Base-by-base conservation (phyloP, 805 yeast species). In the Phaffomyces thermotolerans region DNA sequence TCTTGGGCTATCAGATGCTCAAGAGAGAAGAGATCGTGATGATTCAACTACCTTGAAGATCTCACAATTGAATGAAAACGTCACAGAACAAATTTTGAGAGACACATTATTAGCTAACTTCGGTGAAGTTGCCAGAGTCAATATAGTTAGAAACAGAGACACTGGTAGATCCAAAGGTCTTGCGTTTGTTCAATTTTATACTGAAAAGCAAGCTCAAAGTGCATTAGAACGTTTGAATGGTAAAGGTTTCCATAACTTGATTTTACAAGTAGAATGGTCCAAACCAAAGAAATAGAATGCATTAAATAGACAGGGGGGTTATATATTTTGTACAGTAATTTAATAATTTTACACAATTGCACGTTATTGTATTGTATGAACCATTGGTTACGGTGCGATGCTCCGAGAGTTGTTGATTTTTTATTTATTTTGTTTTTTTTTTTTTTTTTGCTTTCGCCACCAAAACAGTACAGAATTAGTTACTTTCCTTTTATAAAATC, bases 101-200 rank as follows among this genome's bases (percentile, higher is more conserved):
- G 70, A 69, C 55, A 82, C 82, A 61, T 77, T 93, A 57, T 73
- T 82, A 57, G 77, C 72, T 50, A 76, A 69, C 63, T 82, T 72
- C 71, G 95, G 79, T 57, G 78, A 70, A 47, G 70, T 76, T 53
- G 70, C 77, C 46, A 84, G 96, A 69, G 85, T 84, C 53, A 83
- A 84, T 51, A 73, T 93, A 46, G 89, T 89, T 47, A 84, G 86
- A 71, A 86, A 89, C 69, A 84, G 88, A 69, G 95, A 85, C 57
- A 93, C 98, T 24, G 93, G 95, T 52, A 83, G 82, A 66, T 85
- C 96, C 37, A 84, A 88, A 69, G 99, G 99, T 60, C 80, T 91
- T 66, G 98, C 98, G 6, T 93, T 87, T 66, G 95, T 90, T 52
- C 82, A 91, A 48, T 85, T 85, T 64, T 77, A 74, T 47, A 74